Percentiles rank a stretch among this genome's conserved stretches.
Evolutionary conservation across 805 yeast genomes (phyloP).

Genomic region (Candida odintsovae): DNA sequence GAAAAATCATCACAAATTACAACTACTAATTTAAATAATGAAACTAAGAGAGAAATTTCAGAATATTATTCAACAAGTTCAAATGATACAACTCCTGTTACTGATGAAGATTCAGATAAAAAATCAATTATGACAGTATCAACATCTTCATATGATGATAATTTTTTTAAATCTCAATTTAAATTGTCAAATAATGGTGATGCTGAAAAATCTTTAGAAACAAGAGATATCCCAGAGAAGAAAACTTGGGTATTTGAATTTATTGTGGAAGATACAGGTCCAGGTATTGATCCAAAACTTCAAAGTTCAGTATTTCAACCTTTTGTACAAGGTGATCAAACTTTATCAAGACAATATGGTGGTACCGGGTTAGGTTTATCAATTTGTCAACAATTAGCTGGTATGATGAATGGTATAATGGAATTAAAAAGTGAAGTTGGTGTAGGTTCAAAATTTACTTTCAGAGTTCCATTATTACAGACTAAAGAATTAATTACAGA

Average conservation of each 20-base stretch:
- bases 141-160: conserved; percentile 36
- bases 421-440: conserved; percentile 70
- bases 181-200: conserved; percentile 22
- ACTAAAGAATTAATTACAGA: conserved; percentile 27
- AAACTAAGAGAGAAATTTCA: not conserved
- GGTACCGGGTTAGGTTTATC: conserved; percentile 93
- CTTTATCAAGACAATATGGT: conserved; percentile 83
- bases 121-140: conserved; percentile 19
- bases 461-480: conserved; percentile 72
- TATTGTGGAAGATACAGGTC: conserved; percentile 84
- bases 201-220: conserved; percentile 17
- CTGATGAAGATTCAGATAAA: conserved; percentile 13
- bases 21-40: not conserved
- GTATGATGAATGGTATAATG: conserved; percentile 85
- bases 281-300: conserved; percentile 81
- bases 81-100: conserved; percentile 7
- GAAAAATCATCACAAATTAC: not conserved
- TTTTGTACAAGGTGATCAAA: conserved; percentile 95
- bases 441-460: conserved; percentile 77
- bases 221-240: conserved; percentile 17
- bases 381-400: conserved; percentile 86
- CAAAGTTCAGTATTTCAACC: conserved; percentile 91
- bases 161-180: conserved; percentile 37
- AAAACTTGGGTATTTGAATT: conserved; percentile 46
- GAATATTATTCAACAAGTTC: conserved; percentile 5